Evolutionary conservation across 306 rosid genomes (phyloP), one percentile per base, ranked within the genome.

Genomic region (Medicago truncatula): DNA sequence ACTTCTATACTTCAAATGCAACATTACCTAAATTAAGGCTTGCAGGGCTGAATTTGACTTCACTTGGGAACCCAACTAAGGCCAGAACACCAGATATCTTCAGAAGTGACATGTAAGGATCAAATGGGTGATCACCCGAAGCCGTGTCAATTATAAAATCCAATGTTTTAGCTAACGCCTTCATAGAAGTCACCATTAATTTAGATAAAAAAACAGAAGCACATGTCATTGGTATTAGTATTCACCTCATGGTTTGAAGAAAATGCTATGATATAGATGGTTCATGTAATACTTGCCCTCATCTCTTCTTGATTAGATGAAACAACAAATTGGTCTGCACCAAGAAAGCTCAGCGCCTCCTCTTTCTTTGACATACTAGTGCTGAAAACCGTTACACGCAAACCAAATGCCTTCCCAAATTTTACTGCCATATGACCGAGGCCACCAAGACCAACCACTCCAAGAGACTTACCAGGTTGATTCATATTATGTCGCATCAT

Each of bases 381-480:
- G 90, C 98, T 91, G 76, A 92, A 78, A 80, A 90, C 71, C 25
- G 96, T 92, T 31, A 92, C 92, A 62, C 61, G 86, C 79, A 88
- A 87, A 41, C 93, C 93, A 75, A 92, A 89, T 43, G 93, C 96
- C 84, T 92, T 92, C 58, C 93, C 97, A 70, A 92, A 92, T 83
- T 92, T 92, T 71, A 88, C 96, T 6, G 97, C 97, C 93, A 92
- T 82, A 77, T 93, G 98, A 65, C 98, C 97, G 8, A 93, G 98
- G 79, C 97, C 98, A 65, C 97, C 98, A 40, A 93, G 97, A 40
- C 96, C 98, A 75, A 93, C 81, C 84, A 93, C 97, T 31, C 97
- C 98, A 1, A 93, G 88, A 67, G 97, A 87, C 76, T 93, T 89
- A 36, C 98, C 98, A 8, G 98, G 92, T 77, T 89, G 92, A 76